These are phyloP conservation scores for Ulmus americana DNA, from an alignment of 331 rosid species.

Conservation along the genomic window DNA sequence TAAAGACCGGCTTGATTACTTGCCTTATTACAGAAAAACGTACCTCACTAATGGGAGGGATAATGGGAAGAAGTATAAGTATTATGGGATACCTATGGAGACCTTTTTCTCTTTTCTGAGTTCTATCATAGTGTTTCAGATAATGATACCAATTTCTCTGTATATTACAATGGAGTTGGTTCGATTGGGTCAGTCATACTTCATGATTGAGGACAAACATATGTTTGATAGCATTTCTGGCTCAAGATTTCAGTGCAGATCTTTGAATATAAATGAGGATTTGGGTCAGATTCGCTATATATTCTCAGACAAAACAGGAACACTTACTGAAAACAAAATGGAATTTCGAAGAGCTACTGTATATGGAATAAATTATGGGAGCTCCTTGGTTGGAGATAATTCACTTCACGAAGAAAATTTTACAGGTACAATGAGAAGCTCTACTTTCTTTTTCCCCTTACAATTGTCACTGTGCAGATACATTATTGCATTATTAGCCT, in stretches of 20 bases:
- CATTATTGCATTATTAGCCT: too few species aligned
- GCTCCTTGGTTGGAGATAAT: slow-evolving; percentile 55
- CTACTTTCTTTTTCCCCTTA: slow-evolving; percentile 26
- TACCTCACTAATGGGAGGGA: slow-evolving; percentile 27
- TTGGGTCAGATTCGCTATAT: slow-evolving; percentile 85
- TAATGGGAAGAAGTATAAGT: slow-evolving; percentile 44
- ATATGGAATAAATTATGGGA: slow-evolving; percentile 68
- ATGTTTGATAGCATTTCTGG: slow-evolving; percentile 76
- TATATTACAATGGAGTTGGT: slow-evolving; percentile 96
- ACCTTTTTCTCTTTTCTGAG: slow-evolving; percentile 72
- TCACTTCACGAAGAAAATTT: slow-evolving; percentile 57
- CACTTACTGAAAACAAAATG: slow-evolving; percentile 97
- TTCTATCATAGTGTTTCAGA: slow-evolving; percentile 85
- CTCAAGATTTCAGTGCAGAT: slow-evolving; percentile 84
- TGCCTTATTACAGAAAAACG: slow-evolving; percentile 64
- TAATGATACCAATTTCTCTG: slow-evolving; percentile 91
- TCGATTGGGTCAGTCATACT: slow-evolving; percentile 90
- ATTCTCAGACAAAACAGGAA: slow-evolving; percentile 94
- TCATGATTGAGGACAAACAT: slow-evolving; percentile 63
- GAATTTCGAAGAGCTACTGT: slow-evolving; percentile 87
- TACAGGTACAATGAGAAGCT: slow-evolving; percentile 74
- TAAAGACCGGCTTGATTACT: slow-evolving; percentile 35
- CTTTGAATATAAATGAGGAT: slow-evolving; percentile 91
- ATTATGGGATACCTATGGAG: slow-evolving; percentile 66
- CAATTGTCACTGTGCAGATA: too few species aligned